Evolutionary conservation across 2,329 filamentous ascomycete species (phyloP), one percentile per base, ranked within the genome.

Genomic region (Acrodontium crateriforme): DNA sequence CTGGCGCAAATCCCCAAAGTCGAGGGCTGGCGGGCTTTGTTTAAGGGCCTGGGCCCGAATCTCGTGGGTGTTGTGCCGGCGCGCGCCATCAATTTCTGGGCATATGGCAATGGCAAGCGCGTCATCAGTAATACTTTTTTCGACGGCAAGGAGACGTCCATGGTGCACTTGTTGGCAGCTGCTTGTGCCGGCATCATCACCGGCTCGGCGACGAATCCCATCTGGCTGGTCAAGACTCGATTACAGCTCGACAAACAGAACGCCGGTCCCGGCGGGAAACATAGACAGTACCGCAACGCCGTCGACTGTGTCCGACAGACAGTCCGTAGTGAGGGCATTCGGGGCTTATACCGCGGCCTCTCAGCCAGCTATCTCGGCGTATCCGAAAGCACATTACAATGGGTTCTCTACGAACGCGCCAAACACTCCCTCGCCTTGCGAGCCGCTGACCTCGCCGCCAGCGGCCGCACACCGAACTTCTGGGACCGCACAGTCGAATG

Each of bases 181-280:
- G 72, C 79, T 2, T 65, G 69, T 10, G 84, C 85, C 1, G 85
- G 85, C 2, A 70, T 94, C 23, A 75, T 77, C 5, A 94, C 87
- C 0, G 81, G 81, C 25, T 94, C 87, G 1, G 81, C 78, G 13
- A 95, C 85, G 19, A 94, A 94, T 55, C 85, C 85, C 2, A 93
- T 95, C 47, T 95, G 85, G 85, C 69, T 95, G 38, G 74, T 95
- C 49, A 95, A 95, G 66, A 95, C 85, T 21, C 67, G 85, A 17
- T 54, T 95, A 43, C 85, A 95, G 58, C 69, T 95, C 18, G 85
- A 95, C 60, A 91, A 85, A 61, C 81, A 80, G 49, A 70, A 74
- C 28, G 78, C 77, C 10, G 60, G 68, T 37, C 61, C 67, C 34
- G 42, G 38, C 2, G 69, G 58, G 15, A 58, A 59, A 29, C 61